A percentile compares a stretch with the other conserved stretches of the same genome.
phyloP scores from a whole-genome alignment of 2,329 filamentous ascomycete genomes.

The Colletotrichum zoysiae region DNA sequence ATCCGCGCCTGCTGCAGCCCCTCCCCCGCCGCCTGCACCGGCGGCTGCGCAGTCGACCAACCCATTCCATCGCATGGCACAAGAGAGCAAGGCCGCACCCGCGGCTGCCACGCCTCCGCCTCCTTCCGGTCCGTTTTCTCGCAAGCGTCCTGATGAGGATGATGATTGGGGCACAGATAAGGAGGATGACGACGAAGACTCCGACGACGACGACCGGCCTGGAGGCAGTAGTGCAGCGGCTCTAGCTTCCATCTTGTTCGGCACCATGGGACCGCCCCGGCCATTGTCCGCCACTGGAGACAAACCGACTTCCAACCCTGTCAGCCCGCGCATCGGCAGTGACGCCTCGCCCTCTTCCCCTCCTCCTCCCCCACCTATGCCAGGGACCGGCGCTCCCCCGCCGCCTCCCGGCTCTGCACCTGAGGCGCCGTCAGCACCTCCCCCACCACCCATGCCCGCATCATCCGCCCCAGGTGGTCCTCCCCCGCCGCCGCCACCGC shows the following conservation, averaged over 20 bases:
- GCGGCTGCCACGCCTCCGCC: conserved; percentile 51
- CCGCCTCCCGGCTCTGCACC: conserved; percentile 45
- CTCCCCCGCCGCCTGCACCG: conserved; percentile 54
- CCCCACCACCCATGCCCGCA: conserved; percentile 51
- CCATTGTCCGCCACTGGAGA: conserved; percentile 87
- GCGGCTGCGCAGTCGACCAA: conserved; percentile 78
- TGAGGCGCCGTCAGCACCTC: conserved; percentile 45
- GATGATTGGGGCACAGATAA: conserved; percentile 85
- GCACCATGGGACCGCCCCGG: conserved; percentile 94
- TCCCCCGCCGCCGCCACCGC: conserved; percentile 58
- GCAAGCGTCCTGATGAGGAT: conserved; percentile 72
- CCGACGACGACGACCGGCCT: conserved; percentile 81
- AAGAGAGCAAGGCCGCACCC: conserved; percentile 65
- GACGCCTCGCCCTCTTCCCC: conserved; percentile 52
- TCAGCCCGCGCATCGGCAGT: conserved; percentile 56
- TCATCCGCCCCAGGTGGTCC: conserved; percentile 50
- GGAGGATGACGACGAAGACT: conserved; percentile 67
- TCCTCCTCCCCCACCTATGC: conserved; percentile 47
- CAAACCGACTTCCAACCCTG: conserved; percentile 62
- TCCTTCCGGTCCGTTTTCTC: conserved; percentile 65
- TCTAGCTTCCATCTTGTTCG: conserved; percentile 93
- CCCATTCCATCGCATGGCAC: conserved; percentile 90
- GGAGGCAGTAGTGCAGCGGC: conserved; percentile 89
- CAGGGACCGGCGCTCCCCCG: conserved; percentile 49
- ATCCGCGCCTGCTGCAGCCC: conserved; percentile 58